Evolutionary conservation across 2,329 filamentous ascomycete genomes (phyloP).

Genomic region (Sarocladium brachiariae): DNA sequence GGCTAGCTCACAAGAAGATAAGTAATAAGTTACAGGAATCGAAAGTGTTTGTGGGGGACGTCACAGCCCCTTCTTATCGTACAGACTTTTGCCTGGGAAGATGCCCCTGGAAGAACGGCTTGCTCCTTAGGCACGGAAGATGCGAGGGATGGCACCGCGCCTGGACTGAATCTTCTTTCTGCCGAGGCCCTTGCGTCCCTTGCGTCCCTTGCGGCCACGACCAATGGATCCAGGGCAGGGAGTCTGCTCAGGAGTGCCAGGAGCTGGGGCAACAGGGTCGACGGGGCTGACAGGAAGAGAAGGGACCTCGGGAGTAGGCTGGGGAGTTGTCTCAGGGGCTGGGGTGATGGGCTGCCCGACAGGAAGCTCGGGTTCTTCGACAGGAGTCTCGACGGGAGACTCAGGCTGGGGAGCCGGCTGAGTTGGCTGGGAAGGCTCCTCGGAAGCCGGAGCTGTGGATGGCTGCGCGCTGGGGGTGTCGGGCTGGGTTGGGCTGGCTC

Average conservation of each 20-base stretch:
- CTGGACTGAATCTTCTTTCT: not conserved
- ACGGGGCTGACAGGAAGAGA: not conserved
- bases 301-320: not conserved
- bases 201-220: constrained; percentile 2
- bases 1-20: not conserved
- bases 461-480: not conserved
- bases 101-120: too few species aligned
- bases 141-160: not conserved
- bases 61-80: not conserved
- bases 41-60: too few species aligned
- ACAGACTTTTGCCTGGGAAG: too few species aligned
- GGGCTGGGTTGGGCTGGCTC: not conserved
- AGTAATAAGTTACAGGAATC: not conserved
- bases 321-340: not conserved
- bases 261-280: not conserved
- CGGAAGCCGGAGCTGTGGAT: not conserved
- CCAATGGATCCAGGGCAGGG: not conserved
- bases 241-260: not conserved
- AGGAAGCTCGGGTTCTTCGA: not conserved
- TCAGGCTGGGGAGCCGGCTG: not conserved
- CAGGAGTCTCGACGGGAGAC: not conserved
- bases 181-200: not conserved
- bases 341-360: not conserved
- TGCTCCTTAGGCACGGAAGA: constrained; percentile 3
- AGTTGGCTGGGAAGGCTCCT: too few species aligned